Conservation (phyloP, 2,329 filamentous ascomycete species). For the Xylaria sp. region DNA sequence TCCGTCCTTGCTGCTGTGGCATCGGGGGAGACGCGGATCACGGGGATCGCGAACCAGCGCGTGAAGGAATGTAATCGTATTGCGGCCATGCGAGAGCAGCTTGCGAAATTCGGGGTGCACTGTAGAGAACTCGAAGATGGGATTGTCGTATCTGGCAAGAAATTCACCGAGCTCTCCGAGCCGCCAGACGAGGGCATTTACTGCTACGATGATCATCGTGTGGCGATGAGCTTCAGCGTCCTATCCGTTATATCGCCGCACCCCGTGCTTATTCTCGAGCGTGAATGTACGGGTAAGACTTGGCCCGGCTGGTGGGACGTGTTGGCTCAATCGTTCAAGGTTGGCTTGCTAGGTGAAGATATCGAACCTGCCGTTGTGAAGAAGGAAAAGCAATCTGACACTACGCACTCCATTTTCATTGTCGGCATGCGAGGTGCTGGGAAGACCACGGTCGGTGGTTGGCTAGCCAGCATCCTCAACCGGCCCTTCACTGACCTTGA, state of each 20-base stretch:
- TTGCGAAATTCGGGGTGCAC: constrained; percentile 87
- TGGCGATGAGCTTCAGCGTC: constrained; percentile 98
- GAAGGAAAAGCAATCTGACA: constrained; percentile 41
- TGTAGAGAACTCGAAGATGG: constrained; percentile 92
- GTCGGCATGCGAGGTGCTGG: constrained; percentile 97
- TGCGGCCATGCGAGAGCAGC: constrained; percentile 89
- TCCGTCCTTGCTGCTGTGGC: constrained; percentile 91
- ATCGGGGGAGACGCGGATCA: constrained; percentile 79
- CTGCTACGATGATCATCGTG: constrained; percentile 96
- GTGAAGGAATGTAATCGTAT: constrained; percentile 99
- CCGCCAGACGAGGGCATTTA: constrained; percentile 73
- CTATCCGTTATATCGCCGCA: constrained; percentile 72
- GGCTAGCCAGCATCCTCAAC: constrained; percentile 76
- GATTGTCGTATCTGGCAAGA: constrained; percentile 70
- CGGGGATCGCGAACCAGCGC: constrained; percentile 94
- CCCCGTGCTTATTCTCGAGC: constrained; percentile 79
- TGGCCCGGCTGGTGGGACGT: constrained; percentile 99
- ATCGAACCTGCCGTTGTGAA: constrained; percentile 35
- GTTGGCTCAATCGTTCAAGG: constrained; percentile 76
- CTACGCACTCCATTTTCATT: constrained; percentile 78
- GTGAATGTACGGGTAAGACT: constrained; percentile 93
- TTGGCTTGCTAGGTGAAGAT: constrained; percentile 76
- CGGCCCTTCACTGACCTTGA: constrained; percentile 87
- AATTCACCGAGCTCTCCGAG: constrained; percentile 50
- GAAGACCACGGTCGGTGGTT: constrained; percentile 90